Base-by-base conservation (phyloP, 75 land plant species). In the Cryptomeria japonica region DNA sequence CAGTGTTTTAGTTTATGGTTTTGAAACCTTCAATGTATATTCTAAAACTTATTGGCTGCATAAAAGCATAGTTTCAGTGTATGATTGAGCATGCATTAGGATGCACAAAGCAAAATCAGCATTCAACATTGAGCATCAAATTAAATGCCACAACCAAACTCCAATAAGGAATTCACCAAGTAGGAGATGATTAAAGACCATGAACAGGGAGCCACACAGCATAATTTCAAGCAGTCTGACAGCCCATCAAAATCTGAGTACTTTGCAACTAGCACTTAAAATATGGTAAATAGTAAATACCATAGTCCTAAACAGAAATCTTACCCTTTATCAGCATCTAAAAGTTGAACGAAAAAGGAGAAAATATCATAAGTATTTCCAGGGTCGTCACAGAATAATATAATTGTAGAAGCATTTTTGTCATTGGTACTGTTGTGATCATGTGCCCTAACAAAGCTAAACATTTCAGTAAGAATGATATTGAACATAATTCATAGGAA, bases 51-150 rank as follows among this genome's bases (percentile, higher is more conserved):
- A 64, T 1, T 64, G 70, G 2, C 70, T 22, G 22, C 9, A 28
- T 25, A 64, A 25, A 64, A 64, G 6, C n/a, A 64, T 28, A 25
- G 8, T 28, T 64, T 64, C 70, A 64, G 70, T 64, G 9, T 28
- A 78, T 78, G 42, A 78, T 37, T 78, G 80, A 38, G 10, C 80
- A 78, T 18, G 31, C 36, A 78, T 34, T 77, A 38, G 25, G 41
- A 78, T 78, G 80, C 80, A 78, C 38, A 44, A 37, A 78, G 41
- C 4, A 78, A 78, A 37, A 78, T 78, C 41, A 78, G 80, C 42
- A 78, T 39, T 18, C 39, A 77, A 38, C 80, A 37, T 3, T 77
- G 22, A 37, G 70, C 41, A 37, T 18, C 44, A 0, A 5, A 36
- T 18, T 5, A 38, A 22, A 78, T 37, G 19, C 42, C 42, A 78